These are phyloP conservation scores for Fusarium sp. DNA, from an alignment of 2,329 filamentous ascomycete species.

Conservation along the genomic window DNA sequence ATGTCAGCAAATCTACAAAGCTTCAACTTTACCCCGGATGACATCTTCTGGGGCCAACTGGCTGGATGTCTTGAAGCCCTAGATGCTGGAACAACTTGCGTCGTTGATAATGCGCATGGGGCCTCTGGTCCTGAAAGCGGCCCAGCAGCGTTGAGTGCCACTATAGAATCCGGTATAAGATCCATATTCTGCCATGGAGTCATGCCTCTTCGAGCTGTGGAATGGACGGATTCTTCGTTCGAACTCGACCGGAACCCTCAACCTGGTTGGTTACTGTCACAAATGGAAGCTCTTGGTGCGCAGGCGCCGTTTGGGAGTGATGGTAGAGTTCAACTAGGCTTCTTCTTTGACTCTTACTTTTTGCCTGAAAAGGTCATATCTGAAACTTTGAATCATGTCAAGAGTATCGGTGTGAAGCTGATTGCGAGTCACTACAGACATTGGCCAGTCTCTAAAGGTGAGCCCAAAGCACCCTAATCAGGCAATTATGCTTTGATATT, in stretches of 20 bases:
- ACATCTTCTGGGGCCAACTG: slow-evolving; percentile 20
- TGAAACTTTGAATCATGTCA: neutral
- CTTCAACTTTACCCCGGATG: neutral
- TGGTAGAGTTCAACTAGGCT: neutral
- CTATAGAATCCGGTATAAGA: neutral
- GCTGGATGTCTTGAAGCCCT: slow-evolving; percentile 12
- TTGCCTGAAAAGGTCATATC: neutral
- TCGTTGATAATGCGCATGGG: slow-evolving; percentile 15
- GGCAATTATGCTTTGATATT: fast-evolving
- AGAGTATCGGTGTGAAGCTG: neutral
- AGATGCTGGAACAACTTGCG: slow-evolving; percentile 10
- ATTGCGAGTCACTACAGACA: slow-evolving; percentile 16
- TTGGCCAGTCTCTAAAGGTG: slow-evolving; percentile 16
- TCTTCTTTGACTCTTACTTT: slow-evolving; percentile 26
- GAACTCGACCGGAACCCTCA: slow-evolving; percentile 4
- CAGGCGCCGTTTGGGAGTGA: slow-evolving; percentile 13
- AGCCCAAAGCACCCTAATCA: fast-evolving
- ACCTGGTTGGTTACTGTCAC: slow-evolving; percentile 11
- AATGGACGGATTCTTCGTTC: slow-evolving; percentile 18
- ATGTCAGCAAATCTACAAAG: slow-evolving; percentile 12
- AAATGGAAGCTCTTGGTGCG: neutral
- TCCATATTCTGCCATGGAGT: slow-evolving; percentile 5
- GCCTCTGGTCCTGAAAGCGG: slow-evolving; percentile 1
- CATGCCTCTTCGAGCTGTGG: neutral
- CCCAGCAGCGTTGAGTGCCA: neutral